Evolutionary conservation across 1,284 basidiomycete genomes (phyloP), one percentile per base, ranked within the genome.

Genomic region (Dichomitus squalens): DNA sequence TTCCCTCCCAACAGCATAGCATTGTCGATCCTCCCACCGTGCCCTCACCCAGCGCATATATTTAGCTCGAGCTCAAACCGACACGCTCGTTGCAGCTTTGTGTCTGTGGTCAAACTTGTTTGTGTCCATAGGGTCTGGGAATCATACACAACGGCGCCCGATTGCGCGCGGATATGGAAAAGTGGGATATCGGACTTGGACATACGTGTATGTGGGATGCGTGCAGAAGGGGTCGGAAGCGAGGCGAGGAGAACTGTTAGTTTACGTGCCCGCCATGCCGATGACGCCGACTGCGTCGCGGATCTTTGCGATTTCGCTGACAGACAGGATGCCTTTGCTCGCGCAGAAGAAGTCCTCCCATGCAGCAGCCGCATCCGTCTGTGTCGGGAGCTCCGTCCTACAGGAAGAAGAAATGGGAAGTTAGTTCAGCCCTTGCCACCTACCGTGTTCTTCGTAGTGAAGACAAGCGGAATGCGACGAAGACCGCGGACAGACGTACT

Each of bases 291-390:
- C 86, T 27, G 79, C 76, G 68, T 92, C 90, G 33, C 90, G 82
- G 67, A 93, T 90, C 75, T 82, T 88, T 25, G 90, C 90, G 57
- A 93, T 89, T 68, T 93, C 88, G 65, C 76, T 84, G 0, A 86
- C 81, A 4, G 83, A 88, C 60, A 93, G 77, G 11, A 78, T 75
- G 9, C 82, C 84, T 67, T 93, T 93, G 68, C 81, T 85, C 0
- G 85, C 88, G 44, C 83, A 77, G 57, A 93, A 78, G 72, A 90
- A 93, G 60, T 88, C 82, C 70, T 93, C 90, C 67, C 89, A 92
- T 7, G 87, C 89, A 18, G 71, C 67, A 16, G 79, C 73, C 0
- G 81, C 81, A 65, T 92, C 90, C 34, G 73, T 69, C 21, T 79
- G 76, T 25, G 73, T 78, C 12, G 71, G 53, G 63, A 90, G 89